Base-by-base conservation (phyloP, 805 yeast species). In the Ogataea allantospora region DNA sequence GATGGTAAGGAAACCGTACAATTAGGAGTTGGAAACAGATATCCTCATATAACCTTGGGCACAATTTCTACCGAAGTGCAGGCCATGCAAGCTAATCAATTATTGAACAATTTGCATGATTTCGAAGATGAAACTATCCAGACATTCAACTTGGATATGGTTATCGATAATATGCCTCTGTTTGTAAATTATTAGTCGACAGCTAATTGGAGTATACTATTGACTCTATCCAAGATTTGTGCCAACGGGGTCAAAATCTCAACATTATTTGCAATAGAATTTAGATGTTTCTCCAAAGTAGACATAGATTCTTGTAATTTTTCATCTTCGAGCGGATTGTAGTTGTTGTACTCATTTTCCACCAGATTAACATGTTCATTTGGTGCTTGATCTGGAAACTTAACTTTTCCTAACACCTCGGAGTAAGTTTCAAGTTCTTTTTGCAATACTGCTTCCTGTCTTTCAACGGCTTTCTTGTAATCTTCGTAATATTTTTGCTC, bases 11-110 rank as follows among this genome's bases (percentile, higher is more conserved):
- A 35, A 18, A 11, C n/a, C 40, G 27, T 38, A 44, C 8, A 23
- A 33, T 10, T 58, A 4, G 50, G 53, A n/a, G 35, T 60, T 7
- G 67, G 68, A 0, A 75, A 78, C 40, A 56, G 62, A 35, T 57
- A 59, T 42, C 68, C 83, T 0, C 97, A 89, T 55, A 73, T 88
- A 28, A 89, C 97, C 0, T 53, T 87, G 10, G 95, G 89, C 0
- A 75, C 86, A 0, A 53, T 63, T 2, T 50, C 65, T 1, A 64
- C 65, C 0, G 60, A 60, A 0, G 65, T 73, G 3, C 65, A 59
- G 35, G 79, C 93, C 0, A 55, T 65, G 16, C 73, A 76, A 46
- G 74, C 89, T 1, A 79, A 80, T 43, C 46, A 27, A 3, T 48
- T 69, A 47, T 41, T 70, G 25, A 33, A 44, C 7, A 29, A 46